phyloP scores from a whole-genome alignment of 345 rosid genomes.

The Ricinus communis region DNA sequence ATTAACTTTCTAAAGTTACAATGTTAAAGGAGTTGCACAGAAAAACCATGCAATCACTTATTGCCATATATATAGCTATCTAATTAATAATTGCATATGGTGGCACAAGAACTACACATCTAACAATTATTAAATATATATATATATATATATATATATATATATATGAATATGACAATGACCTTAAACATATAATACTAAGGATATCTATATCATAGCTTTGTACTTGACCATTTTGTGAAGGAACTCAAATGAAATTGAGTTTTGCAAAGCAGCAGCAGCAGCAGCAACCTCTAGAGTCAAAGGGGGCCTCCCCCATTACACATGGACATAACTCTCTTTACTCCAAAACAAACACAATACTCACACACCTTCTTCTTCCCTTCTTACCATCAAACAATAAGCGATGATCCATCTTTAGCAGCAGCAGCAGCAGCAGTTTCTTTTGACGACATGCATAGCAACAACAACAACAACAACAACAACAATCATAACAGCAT shows the following conservation, averaged over 20 bases:
- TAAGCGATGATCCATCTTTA: conserved; percentile 24
- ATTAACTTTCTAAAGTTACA: too few relatives aligned
- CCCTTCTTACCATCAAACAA: conserved; percentile 15
- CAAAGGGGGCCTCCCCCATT: conserved; percentile 38
- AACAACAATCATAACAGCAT: conserved; percentile 15
- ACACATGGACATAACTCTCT: conserved; percentile 40
- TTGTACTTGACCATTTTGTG: conserved; percentile 31
- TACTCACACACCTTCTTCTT: conserved; percentile 15
- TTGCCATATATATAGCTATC: neutral
- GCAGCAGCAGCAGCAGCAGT: conserved; percentile 7
- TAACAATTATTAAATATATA: conserved; percentile 13
- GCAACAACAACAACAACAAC: conserved; percentile 20
- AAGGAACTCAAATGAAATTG: conserved; percentile 30
- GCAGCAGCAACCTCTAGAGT: conserved; percentile 15
- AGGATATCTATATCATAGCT: conserved; percentile 17
- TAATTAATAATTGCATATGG: neutral
- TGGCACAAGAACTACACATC: conserved; percentile 12
- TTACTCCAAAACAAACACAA: conserved; percentile 24
- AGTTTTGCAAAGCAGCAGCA: conserved; percentile 21
- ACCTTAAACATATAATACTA: conserved; percentile 21
- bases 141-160: conserved; percentile 21
- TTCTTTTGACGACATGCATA: conserved; percentile 43
- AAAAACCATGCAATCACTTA: conserved; percentile 5
- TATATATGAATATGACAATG: neutral
- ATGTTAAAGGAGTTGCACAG: conserved; percentile 15